Evolutionary conservation across 2,329 filamentous ascomycete species (phyloP).

Genomic region (Xylaria multiplex): DNA sequence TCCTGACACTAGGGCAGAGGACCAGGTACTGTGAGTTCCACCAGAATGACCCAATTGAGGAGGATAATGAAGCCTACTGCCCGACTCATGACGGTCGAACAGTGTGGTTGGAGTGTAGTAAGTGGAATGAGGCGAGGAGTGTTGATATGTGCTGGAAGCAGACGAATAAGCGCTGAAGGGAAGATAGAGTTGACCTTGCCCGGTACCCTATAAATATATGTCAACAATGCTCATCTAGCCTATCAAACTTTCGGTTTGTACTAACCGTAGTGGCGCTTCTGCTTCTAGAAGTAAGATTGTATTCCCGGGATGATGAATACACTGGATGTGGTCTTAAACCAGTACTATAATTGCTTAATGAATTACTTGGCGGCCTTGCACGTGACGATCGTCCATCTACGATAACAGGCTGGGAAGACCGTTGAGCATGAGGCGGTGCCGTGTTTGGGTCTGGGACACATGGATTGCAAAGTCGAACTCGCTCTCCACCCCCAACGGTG

Average conservation of each 20-base stretch:
- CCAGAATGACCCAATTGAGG: slow-evolving; percentile 4
- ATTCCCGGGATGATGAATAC: slow-evolving; percentile 26
- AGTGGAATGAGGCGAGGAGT: slow-evolving; percentile 11
- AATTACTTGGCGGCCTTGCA: slow-evolving; percentile 58
- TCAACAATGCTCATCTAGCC: slow-evolving; percentile 14
- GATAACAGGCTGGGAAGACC: slow-evolving; percentile 41
- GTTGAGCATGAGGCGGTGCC: slow-evolving; percentile 61
- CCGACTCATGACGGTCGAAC: slow-evolving; percentile 11
- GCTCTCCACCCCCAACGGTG: slow-evolving; percentile 63
- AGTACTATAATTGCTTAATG: slow-evolving; percentile 13
- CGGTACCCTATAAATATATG: slow-evolving; percentile 40
- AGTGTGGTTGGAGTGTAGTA: slow-evolving; percentile 18
- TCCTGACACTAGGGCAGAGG: slow-evolving; percentile 53
- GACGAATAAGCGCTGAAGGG: slow-evolving; percentile 18
- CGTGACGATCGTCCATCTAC: slow-evolving; percentile 48
- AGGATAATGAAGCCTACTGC: slow-evolving; percentile 6
- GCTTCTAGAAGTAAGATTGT: slow-evolving; percentile 45
- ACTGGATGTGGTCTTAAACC: slow-evolving; percentile 40
- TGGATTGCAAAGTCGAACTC: slow-evolving; percentile 69
- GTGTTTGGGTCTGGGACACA: slow-evolving; percentile 71
- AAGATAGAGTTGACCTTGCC: slow-evolving; percentile 38
- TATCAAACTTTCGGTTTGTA: slow-evolving; percentile 27
- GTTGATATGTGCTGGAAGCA: slow-evolving; percentile 16
- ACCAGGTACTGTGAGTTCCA: slow-evolving; percentile 43
- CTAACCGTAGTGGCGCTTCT: slow-evolving; percentile 64